Evolutionary conservation across 1,284 basidiomycete genomes (phyloP).

Genomic region (Rhodotorula sp.): DNA sequence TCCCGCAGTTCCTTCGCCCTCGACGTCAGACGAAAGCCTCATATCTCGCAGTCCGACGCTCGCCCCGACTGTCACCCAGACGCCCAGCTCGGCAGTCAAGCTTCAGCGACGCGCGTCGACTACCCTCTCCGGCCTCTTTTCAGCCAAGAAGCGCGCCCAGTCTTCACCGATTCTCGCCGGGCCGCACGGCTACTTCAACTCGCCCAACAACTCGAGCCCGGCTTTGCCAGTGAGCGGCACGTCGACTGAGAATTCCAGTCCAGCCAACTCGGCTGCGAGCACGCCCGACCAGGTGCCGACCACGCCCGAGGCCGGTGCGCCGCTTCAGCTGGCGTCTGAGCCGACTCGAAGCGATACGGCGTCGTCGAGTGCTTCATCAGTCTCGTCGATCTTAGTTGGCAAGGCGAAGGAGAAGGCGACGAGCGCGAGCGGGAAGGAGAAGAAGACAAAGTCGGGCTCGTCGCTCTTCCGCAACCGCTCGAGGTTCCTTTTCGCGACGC

Average conservation of each 20-base stretch:
- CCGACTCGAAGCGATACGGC: too few species aligned
- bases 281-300: conserved; percentile 6
- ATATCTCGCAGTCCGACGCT: conserved; percentile 1
- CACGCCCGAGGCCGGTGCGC: conserved; percentile 10
- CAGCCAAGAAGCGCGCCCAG: conserved; percentile 17
- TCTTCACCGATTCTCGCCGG: conserved; percentile 14
- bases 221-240: conserved; percentile 1
- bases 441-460: not conserved
- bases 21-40: conserved; percentile 4
- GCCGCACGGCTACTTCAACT: conserved; percentile 10
- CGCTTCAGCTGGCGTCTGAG: not conserved
- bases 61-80: not conserved
- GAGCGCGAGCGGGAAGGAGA: not conserved
- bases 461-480: conserved; percentile 3
- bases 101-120: conserved; percentile 23
- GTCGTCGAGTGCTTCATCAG: not conserved
- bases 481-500: conserved; percentile 8
- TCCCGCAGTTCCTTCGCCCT: conserved; percentile 11
- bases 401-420: not conserved
- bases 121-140: conserved; percentile 16
- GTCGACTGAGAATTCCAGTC: not conserved
- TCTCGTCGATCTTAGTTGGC: not conserved
- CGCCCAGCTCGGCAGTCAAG: conserved; percentile 16
- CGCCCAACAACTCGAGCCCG: conserved; percentile 8
- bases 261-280: not conserved